phyloP scores from a whole-genome alignment of 495 filamentous ascomycete species.

The Copromyces sp. region DNA sequence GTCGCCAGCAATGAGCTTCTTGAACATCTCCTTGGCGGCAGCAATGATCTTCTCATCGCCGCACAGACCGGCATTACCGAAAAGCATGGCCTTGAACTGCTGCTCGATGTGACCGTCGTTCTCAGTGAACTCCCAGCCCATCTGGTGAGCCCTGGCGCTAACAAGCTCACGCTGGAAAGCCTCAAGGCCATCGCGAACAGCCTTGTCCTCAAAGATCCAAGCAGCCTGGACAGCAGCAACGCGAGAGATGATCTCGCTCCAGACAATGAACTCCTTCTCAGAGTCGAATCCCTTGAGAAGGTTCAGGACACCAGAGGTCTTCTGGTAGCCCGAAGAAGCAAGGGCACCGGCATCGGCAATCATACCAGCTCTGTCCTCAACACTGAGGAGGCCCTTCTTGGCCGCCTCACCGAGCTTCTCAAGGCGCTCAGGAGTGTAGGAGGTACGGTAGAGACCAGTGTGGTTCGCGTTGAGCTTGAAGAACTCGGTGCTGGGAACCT shows the following conservation, averaged over 20 bases:
- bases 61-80: conserved; percentile 53
- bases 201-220: conserved; percentile 79
- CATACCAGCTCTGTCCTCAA: conserved; percentile 91
- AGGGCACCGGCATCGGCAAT: conserved; percentile 90
- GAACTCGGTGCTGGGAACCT: conserved; percentile 53
- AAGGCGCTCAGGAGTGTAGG: conserved; percentile 56
- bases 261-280: conserved; percentile 86
- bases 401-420: conserved; percentile 71
- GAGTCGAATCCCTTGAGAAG: conserved; percentile 74
- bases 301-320: conserved; percentile 78
- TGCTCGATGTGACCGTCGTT: conserved; percentile 80
- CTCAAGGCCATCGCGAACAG: conserved; percentile 64
- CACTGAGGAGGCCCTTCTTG: conserved; percentile 75
- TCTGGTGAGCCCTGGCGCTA: conserved; percentile 64
- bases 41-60: conserved; percentile 51
- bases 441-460: conserved; percentile 62
- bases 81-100: conserved; percentile 69
- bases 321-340: conserved; percentile 83
- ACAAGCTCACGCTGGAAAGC: conserved; percentile 69
- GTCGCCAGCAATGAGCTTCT: conserved; percentile 57
- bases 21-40: conserved; percentile 65
- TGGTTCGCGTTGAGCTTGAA: conserved; percentile 76
- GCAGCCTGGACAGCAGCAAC: conserved; percentile 65
- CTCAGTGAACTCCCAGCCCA: conserved; percentile 81
- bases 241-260: conserved; percentile 78